Base-by-base conservation (phyloP, 805 yeast genomes). In the Kodamaea kakaduensis region DNA sequence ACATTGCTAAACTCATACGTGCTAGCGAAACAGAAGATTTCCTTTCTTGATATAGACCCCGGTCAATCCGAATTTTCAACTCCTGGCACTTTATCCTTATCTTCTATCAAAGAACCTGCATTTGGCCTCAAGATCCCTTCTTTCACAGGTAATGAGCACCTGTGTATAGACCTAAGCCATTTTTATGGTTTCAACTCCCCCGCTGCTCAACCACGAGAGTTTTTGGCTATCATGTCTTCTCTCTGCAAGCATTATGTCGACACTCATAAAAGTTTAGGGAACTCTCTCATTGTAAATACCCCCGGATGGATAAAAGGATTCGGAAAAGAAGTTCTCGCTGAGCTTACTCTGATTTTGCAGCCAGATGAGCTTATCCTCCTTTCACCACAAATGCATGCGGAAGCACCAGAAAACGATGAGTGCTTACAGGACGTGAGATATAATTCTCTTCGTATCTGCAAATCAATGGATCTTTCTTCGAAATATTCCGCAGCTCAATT, bases 281-380 rank as follows among this genome's bases (percentile, higher is more conserved):
- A 36, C 14, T 71, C 63, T 10, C 57, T 87, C 3, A 54, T 88
- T 1, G 69, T 89, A 3, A 88, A 88, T 48, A 75, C 89, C 1
- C 90, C 96, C 0, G 96, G 96, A 0, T 88, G 96, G 96, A 74
- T 87, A 19, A 84, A 84, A 56, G 97, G 96, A 0, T 78, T 77
- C 43, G 97, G 97, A 0, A 66, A 80, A 10, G 81, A 77, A 31
- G 58, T 88, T 6, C 63, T 84, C n/a, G 64, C 58, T 10, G 60
- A 67, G 17, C 58, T 83, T 2, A 62, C 78, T 2, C 41, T 47
- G 0, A 40, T 54, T 7, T 54, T 74, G 1, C 57, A 64, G 17
- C 85, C 94, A 0, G 71, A 81, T 0, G 69, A 74, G 41, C 52
- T 84, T 16, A 54, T 84, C 0, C 71, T 78, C 37, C 50, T 88